phyloP scores from a whole-genome alignment of 768 basidiomycete genomes.

The Leccinellum albellum region DNA sequence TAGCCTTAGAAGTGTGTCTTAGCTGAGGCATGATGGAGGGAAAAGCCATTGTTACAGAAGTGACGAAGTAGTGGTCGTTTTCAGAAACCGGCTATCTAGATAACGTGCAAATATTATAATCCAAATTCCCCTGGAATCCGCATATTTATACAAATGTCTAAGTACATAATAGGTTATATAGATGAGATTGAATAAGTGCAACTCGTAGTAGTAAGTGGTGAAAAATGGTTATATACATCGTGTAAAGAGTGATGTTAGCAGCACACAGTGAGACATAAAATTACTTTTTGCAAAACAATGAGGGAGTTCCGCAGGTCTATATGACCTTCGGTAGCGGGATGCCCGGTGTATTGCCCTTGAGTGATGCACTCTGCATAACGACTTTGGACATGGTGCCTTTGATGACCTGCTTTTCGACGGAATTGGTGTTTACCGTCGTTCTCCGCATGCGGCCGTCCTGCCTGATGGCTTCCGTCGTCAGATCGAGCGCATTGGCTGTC shows the following conservation, averaged over 20 bases:
- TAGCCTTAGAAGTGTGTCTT: too few species aligned
- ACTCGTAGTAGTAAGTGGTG: not conserved
- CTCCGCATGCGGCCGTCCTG: constrained; percentile 42
- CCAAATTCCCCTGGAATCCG: not conserved
- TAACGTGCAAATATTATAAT: not conserved
- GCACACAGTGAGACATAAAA: constrained; percentile 4
- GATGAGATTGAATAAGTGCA: constrained; percentile 9
- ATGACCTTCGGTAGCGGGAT: constrained; percentile 11
- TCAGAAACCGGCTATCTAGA: too few species aligned
- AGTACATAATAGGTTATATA: constrained; percentile 13
- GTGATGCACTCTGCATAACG: constrained; percentile 28
- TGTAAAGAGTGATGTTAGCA: constrained; percentile 8
- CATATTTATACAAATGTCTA: constrained; percentile 13
- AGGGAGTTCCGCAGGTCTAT: constrained; percentile 1
- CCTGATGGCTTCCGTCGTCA: constrained; percentile 33
- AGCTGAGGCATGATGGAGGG: too few species aligned
- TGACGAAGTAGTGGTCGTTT: too few species aligned
- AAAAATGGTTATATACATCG: constrained; percentile 10
- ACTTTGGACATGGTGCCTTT: constrained; percentile 56
- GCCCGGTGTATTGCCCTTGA: constrained; percentile 11
- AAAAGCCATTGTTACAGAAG: too few species aligned
- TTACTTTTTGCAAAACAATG: constrained; percentile 14
- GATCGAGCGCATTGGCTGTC: constrained; percentile 37
- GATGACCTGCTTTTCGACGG: constrained; percentile 48
- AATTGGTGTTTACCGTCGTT: constrained; percentile 33